A percentile compares a stretch with the other conserved stretches of the same genome.
phyloP scores from a whole-genome alignment of 192 early-diverging fungal genomes.

The Umbelopsis ramanniana region DNA sequence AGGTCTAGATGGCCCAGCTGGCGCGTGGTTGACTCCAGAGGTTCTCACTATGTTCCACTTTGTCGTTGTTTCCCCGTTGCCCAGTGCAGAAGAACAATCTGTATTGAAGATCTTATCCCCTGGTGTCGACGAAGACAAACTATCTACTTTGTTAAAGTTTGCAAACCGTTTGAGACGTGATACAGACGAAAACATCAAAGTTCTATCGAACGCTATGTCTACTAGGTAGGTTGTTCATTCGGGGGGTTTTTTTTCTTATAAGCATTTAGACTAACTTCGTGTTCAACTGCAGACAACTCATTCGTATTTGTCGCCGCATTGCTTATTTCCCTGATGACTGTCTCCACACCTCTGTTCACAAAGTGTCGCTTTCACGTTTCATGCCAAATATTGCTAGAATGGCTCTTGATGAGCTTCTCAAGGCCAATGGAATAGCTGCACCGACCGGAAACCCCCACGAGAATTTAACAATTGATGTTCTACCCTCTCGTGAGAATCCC shows the following conservation, averaged over 20 bases:
- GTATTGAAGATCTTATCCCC: slow-evolving; percentile 56
- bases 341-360: slow-evolving; percentile 65
- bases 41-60: slow-evolving; percentile 74
- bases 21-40: slow-evolving; percentile 74
- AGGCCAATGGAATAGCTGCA: slow-evolving; percentile 54
- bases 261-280: too few relatives aligned
- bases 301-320: slow-evolving; percentile 70
- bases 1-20: slow-evolving; percentile 48
- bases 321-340: slow-evolving; percentile 66
- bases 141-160: slow-evolving; percentile 54
- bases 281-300: slow-evolving; percentile 58
- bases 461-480: slow-evolving; percentile 52
- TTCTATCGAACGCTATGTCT: slow-evolving; percentile 63
- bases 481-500: slow-evolving; percentile 53
- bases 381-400: slow-evolving; percentile 68
- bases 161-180: slow-evolving; percentile 62
- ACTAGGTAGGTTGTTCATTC: slow-evolving; percentile 62
- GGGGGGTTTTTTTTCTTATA: too few relatives aligned
- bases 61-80: slow-evolving; percentile 63
- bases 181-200: slow-evolving; percentile 61
- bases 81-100: slow-evolving; percentile 51
- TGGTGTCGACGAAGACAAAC: slow-evolving; percentile 48
- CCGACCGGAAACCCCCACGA: slow-evolving; percentile 39
- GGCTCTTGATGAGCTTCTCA: slow-evolving; percentile 66
- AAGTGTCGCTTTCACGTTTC: slow-evolving; percentile 72